Evolutionary conservation across 805 yeast species (phyloP), one percentile per base, ranked within the genome.

Genomic region (Myxozyma udenii): DNA sequence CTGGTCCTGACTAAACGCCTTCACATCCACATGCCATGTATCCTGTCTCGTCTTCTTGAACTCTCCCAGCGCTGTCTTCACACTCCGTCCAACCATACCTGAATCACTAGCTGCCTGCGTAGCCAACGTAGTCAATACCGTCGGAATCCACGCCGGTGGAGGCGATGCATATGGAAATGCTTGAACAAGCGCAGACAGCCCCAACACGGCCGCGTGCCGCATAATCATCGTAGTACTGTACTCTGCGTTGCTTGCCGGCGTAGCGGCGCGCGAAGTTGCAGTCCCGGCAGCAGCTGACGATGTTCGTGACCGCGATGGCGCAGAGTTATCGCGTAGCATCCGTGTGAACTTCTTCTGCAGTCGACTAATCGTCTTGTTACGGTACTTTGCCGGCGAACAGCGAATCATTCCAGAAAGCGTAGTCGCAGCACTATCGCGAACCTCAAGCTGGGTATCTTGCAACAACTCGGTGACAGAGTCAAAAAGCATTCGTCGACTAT

Each of bases 81-180:
- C 95, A 1, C 95, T 78, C 48, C 83, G 79, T 1, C 96, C 96
- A 25, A 85, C 80, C 47, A 82, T 66, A 5, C 97, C 97, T 16
- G 83, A 83, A 19, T 85, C 78, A 14, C 85, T 80, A 2, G 84
- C 76, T 2, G 88, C 83, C 65, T 81, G 82, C 23, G 78, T 78
- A 0, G 96, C 89, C 52, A 93, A 69, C 1, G 78, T 71, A 1
- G 85, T 76, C 57, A 91, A 72, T 14, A 86, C 78, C 6, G 73
- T 70, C 0, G 98, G 97, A 18, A 91, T 75, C 97, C 97, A 93
- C 24, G 60, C 48, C 0, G 98, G 98, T 1, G 95, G 90, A 0
- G 98, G 98, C 0, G 95, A 84, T 2, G 76, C 72, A 63, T 89
- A 93, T 1, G 98, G 91, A 69, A 85, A 93, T 0, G 98, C 97